Conservation (phyloP, 371 early-diverging fungal species). For the Cokeromyces recurvatus region DNA sequence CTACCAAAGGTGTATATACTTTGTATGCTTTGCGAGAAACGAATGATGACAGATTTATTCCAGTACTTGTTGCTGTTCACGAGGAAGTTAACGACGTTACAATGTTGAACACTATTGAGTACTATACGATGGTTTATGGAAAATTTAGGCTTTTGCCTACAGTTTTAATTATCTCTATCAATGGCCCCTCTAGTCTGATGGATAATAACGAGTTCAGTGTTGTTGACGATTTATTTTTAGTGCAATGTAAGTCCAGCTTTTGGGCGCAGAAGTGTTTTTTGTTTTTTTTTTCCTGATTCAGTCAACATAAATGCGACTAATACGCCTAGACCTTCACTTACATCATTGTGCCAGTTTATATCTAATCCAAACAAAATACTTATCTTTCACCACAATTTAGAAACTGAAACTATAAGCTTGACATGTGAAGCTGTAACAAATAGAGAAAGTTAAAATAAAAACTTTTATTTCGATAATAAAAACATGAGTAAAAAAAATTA, state of each 20-base stretch:
- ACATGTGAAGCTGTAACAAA: constrained; percentile 10
- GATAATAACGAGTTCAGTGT: constrained; percentile 4
- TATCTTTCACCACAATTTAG: constrained; percentile 5
- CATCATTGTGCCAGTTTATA: constrained; percentile 10
- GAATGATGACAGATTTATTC: neutral
- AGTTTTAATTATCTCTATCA: constrained; percentile 7
- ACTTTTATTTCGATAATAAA: constrained; percentile 6
- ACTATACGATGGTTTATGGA: neutral
- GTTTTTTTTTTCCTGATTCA: constrained; percentile 4
- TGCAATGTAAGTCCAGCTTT: constrained; percentile 6
- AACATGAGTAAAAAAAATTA: too few species aligned
- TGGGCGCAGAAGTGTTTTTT: constrained; percentile 8
- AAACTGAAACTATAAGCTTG: constrained; percentile 8
- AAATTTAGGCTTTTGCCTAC: constrained; percentile 6
- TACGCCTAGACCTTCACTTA: constrained; percentile 1
- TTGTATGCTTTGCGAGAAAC: constrained; percentile 7
- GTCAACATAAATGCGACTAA: neutral
- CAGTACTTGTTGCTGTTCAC: constrained; percentile 11
- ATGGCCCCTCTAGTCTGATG: constrained; percentile 2
- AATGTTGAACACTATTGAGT: constrained; percentile 5
- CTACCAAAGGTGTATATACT: neutral
- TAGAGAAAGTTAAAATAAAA: constrained; percentile 4
- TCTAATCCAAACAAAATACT: constrained; percentile 8
- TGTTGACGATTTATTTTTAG: constrained; percentile 6
- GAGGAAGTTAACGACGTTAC: constrained; percentile 3